Percentiles rank a stretch among this genome's conserved stretches.
phyloP scores from a whole-genome alignment of 2,329 filamentous ascomycete species.

The Aureobasidium pullulans region DNA sequence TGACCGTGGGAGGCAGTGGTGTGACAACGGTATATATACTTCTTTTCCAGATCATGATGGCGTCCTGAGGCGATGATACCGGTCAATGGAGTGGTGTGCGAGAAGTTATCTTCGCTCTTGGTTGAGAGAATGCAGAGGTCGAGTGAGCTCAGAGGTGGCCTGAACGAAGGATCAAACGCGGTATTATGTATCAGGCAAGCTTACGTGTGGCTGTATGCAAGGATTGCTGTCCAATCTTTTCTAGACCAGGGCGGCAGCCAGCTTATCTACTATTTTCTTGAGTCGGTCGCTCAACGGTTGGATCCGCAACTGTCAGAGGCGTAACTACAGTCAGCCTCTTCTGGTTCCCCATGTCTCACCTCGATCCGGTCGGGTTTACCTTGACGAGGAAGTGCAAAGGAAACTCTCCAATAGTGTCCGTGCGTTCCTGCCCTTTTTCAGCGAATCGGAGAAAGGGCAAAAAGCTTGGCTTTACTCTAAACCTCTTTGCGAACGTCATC shows the following conservation, averaged over 20 bases:
- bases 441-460: neutral
- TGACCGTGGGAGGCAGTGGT: constrained; percentile 61
- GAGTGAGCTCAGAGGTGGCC: neutral
- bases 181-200: neutral
- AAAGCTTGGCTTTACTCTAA: constrained; percentile 5
- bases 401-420: constrained; percentile 3
- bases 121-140: neutral
- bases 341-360: constrained; percentile 6
- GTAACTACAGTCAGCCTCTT: neutral
- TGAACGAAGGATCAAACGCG: neutral
- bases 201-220: constrained; percentile 9
- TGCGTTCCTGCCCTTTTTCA: neutral
- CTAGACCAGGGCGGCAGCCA: neutral
- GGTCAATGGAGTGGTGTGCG: neutral
- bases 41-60: constrained; percentile 56
- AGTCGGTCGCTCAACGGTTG: neutral
- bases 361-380: neutral
- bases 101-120: neutral
- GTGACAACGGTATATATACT: constrained; percentile 71
- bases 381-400: neutral
- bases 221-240: neutral
- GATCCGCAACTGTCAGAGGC: neutral
- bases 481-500: neutral
- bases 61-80: neutral
- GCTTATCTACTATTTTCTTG: constrained; percentile 1